phyloP scores from a whole-genome alignment of 345 rosid species.

The Theobroma cacao region DNA sequence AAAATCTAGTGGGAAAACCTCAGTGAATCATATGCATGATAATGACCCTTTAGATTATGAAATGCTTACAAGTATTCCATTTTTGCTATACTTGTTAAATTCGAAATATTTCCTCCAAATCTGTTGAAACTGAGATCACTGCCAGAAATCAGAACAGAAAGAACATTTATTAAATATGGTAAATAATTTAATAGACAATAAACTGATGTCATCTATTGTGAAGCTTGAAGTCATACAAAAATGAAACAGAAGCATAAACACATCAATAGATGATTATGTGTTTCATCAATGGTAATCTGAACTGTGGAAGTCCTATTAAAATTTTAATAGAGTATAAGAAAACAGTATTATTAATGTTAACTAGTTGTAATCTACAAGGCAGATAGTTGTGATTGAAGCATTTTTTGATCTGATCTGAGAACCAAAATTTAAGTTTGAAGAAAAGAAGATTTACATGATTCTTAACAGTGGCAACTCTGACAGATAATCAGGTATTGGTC shows the following conservation, averaged over 20 bases:
- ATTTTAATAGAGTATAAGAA: background rate
- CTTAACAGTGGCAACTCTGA: constrained; percentile 4
- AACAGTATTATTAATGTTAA: background rate
- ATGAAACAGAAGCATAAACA: background rate
- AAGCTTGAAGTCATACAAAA: background rate
- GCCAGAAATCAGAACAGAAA: constrained; percentile 4
- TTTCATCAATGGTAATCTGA: background rate
- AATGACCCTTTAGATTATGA: background rate
- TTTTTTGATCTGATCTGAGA: too few species aligned
- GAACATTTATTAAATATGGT: background rate
- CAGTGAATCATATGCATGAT: background rate
- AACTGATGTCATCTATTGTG: background rate
- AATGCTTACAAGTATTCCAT: constrained; percentile 36
- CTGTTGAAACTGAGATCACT: constrained; percentile 59
- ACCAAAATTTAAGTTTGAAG: background rate
- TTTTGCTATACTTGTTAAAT: constrained; percentile 4
- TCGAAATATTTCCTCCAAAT: constrained; percentile 33
- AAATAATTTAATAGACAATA: background rate
- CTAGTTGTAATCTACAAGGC: background rate
- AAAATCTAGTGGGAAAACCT: background rate
- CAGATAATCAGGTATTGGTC: constrained; percentile 25
- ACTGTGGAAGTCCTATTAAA: too few species aligned
- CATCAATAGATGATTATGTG: background rate
- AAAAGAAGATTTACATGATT: constrained; percentile 22
- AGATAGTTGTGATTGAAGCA: background rate